Base-by-base conservation (phyloP, 345 rosid species). In the Cardamine chenopodiifolia region DNA sequence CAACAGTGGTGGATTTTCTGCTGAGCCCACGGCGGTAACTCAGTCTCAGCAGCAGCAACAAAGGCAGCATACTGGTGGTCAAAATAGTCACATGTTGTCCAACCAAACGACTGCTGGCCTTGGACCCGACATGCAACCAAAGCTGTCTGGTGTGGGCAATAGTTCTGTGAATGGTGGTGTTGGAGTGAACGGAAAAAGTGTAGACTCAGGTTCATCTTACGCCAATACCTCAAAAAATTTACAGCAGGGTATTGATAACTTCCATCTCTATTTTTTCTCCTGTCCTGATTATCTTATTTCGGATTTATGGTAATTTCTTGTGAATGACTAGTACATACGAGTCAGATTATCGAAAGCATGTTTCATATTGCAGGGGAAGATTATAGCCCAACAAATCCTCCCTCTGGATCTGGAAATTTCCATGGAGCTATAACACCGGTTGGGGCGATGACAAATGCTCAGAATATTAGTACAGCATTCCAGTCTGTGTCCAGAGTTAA, bases 111-210 rank as follows among this genome's bases (percentile, higher is more conserved):
- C 85, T 70, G 80, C 80, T 73, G 86, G 82, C 52, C 72, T 82
- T 66, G 83, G 93, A 80, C 79, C 93, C 58, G 81, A 88, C 47
- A 54, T 95, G 85, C 99, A 82, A 79, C 91, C 83, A 75, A 91
- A 88, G 75, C 54, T 87, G 50, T 83, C 83, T 82, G 89, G 86
- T 31, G 85, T 89, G 70, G 59, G 89, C 54, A 89, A 85, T 76
- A 93, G 86, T 68, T 78, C 87, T 66, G 65, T 84, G 68, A 87
- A 85, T 81, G 84, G 86, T 74, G 87, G 85, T 57, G 66, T 85
- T 76, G 96, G 92, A 70, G 79, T 82, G 87, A 83, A 83, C 32
- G 87, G 83, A 45, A 86, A 80, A 78, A 83, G 74, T 74, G 54
- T 82, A 55, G 90, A 79, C 57, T 18, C 71, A 66, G 81, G 83